Evolutionary conservation across 2,329 filamentous ascomycete species (phyloP), one percentile per base, ranked within the genome.

Genomic region (Tolypocladium amazonense): DNA sequence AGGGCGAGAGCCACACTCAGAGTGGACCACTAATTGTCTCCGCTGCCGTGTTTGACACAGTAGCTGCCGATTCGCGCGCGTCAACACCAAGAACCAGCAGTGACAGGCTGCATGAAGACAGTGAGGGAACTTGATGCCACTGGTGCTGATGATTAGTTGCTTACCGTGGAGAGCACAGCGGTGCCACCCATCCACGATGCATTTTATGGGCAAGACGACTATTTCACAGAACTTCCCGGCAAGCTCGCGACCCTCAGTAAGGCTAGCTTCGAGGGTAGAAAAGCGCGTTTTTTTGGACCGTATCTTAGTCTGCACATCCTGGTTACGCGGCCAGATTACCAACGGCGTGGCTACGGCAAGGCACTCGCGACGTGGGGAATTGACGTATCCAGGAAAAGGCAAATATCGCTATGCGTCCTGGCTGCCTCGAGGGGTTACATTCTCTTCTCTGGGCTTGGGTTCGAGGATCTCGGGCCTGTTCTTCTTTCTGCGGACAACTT

Each of bases 361-460:
- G 58, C 60, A 0, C 60, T 65, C 27, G 60, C 56, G 25, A 37
- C 38, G 3, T 58, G 58, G 54, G 64, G 59, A 9, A 43, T 61
- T 20, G 58, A 58, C 14, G 20, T 57, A 5, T 59, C 60, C 35
- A 45, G 41, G 25, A 56, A 56, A 33, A 35, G 37, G 45, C 54
- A 52, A 20, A 43, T 58, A 27, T 55, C 56, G n/a, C 56, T 64
- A 11, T 60, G 60, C 27, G 58, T 62, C 11, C 56, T 57, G 57
- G 61, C 63, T 2, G 62, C 58, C 30, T 20, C 58, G 6, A 58
- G 60, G 12, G 64, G 58, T 18, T 65, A 65, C 57, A 57, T 65
- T 14, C 39, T 63, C 25, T 58, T 65, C 56, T 65, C 64, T 1
- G 63, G 62, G 41, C 58, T 64, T 45, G 63, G 62, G 5, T 65